A percentile compares a stretch with the other conserved stretches of the same genome.
Conservation (phyloP, 2,329 filamentous ascomycete species). For the Trichothecium roseum region DNA sequence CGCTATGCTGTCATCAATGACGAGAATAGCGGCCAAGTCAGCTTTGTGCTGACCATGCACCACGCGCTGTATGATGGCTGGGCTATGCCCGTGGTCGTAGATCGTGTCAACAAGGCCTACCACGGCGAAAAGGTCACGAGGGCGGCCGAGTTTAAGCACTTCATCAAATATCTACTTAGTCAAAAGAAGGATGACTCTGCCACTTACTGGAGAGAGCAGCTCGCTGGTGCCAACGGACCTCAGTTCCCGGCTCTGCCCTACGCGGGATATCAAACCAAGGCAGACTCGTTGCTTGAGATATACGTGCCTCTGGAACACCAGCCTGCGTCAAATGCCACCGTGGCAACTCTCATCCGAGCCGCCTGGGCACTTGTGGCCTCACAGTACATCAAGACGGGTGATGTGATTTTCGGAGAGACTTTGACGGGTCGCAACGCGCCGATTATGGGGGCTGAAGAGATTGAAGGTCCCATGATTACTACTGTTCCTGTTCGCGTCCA, state of each 20-base stretch:
- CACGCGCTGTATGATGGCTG: slow-evolving; percentile 48
- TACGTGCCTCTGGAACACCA: slow-evolving; percentile 30
- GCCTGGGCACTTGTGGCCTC: slow-evolving; percentile 48
- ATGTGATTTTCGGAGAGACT: slow-evolving; percentile 50
- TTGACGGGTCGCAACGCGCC: slow-evolving; percentile 45
- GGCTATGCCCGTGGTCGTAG: slow-evolving; percentile 39
- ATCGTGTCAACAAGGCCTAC: slow-evolving; percentile 35
- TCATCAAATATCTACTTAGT: slow-evolving; percentile 34
- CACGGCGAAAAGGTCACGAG: slow-evolving; percentile 18
- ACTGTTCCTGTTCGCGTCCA: slow-evolving; percentile 46
- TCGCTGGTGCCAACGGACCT: slow-evolving; percentile 30
- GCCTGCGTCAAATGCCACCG: slow-evolving; percentile 30
- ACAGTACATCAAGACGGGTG: slow-evolving; percentile 38
- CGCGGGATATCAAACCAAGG: slow-evolving; percentile 35
- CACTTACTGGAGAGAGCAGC: slow-evolving; percentile 34
- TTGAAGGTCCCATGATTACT: slow-evolving; percentile 51
- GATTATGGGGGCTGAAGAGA: slow-evolving; percentile 37
- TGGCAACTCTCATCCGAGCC: slow-evolving; percentile 46
- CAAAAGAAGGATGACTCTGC: slow-evolving; percentile 29
- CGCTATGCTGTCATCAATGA: slow-evolving; percentile 32
- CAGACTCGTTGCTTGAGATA: slow-evolving; percentile 42
- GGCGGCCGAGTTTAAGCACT: slow-evolving; percentile 34
- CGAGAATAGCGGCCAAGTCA: slow-evolving; percentile 16
- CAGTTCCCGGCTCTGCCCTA: slow-evolving; percentile 39
- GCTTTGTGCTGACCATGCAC: slow-evolving; percentile 45